Conservation (phyloP, 306 rosid species). For the Prinsepia uniflora region DNA sequence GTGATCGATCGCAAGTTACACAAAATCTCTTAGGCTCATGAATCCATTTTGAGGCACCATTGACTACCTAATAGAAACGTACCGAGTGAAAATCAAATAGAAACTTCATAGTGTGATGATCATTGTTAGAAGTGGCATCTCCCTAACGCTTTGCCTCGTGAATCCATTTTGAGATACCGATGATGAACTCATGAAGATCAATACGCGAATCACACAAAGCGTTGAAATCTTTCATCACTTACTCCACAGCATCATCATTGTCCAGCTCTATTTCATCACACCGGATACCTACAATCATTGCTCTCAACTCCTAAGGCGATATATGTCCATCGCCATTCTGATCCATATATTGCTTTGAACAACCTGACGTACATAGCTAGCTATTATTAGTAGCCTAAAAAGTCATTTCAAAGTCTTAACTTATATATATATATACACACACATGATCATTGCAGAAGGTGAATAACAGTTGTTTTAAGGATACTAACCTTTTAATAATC, state of each 20-base stretch:
- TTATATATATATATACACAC: too few species aligned
- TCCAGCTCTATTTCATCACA: slow-evolving; percentile 68
- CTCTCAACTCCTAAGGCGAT: slow-evolving; percentile 59
- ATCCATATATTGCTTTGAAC: slow-evolving; percentile 52
- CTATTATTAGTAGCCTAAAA: too few species aligned
- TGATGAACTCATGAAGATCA: slow-evolving; percentile 45
- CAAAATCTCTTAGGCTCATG: too few species aligned
- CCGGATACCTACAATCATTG: slow-evolving; percentile 65
- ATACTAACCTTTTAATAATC: slow-evolving; percentile 51
- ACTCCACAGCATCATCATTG: slow-evolving; percentile 51
- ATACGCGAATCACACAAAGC: slow-evolving; percentile 39
- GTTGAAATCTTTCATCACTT: slow-evolving; percentile 61
- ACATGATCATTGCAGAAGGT: too few species aligned
- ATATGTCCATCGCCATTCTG: slow-evolving; percentile 39
- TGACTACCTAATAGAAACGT: slow-evolving; percentile 26
- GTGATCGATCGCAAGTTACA: too few species aligned
- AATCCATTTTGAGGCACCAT: too few species aligned
- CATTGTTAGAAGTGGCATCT: slow-evolving; percentile 42
- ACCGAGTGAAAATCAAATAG: slow-evolving; percentile 51
- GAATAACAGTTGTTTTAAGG: not conserved
- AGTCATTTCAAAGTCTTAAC: too few species aligned
- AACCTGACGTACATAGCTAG: slow-evolving; percentile 36
- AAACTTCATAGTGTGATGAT: slow-evolving; percentile 40
- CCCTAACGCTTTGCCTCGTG: slow-evolving; percentile 30
- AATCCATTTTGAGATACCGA: slow-evolving; percentile 66